Percentiles rank a stretch among this genome's conserved stretches.
Evolutionary conservation across 176 grass and related monocot species (phyloP).

Genomic region (Areca catechu): DNA sequence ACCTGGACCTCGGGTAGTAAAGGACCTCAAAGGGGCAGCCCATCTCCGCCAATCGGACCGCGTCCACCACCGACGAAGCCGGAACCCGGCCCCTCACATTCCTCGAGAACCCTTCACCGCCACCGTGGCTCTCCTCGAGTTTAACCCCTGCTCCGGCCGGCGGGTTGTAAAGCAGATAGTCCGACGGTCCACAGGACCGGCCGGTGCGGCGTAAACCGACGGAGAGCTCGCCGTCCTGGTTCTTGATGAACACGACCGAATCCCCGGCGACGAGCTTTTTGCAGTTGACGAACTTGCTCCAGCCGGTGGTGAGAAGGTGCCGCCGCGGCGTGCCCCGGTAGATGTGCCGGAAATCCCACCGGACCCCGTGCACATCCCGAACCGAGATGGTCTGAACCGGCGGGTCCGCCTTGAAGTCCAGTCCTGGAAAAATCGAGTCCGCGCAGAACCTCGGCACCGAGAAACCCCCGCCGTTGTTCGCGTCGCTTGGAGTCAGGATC

Average conservation of each 20-base stretch:
- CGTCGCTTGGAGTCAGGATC: constrained; percentile 71
- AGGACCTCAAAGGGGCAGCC: neutral
- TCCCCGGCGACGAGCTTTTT: constrained; percentile 65
- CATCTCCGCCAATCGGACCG: neutral
- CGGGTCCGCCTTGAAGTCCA: constrained; percentile 38
- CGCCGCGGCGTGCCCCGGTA: constrained; percentile 66
- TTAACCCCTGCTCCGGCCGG: too few relatives aligned
- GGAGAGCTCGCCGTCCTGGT: constrained; percentile 12
- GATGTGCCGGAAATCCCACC: constrained; percentile 61
- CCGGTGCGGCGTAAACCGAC: constrained; percentile 29
- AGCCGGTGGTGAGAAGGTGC: constrained; percentile 79
- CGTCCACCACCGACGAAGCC: neutral
- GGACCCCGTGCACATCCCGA: constrained; percentile 15
- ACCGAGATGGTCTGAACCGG: constrained; percentile 44
- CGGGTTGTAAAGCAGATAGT: neutral
- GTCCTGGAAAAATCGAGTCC: constrained; percentile 46
- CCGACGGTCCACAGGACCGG: constrained; percentile 4
- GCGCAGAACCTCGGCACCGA: constrained; percentile 66
- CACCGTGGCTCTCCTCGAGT: neutral
- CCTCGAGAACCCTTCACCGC: neutral
- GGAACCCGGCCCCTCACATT: constrained; percentile 1
- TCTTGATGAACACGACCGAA: constrained; percentile 39
- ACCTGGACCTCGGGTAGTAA: neutral
- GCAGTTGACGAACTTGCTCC: constrained; percentile 67
- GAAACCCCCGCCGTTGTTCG: constrained; percentile 82